A percentile compares a stretch with the other conserved stretches of the same genome.
Conservation (phyloP, 306 rosid species). For the Coriaria nepalensis region DNA sequence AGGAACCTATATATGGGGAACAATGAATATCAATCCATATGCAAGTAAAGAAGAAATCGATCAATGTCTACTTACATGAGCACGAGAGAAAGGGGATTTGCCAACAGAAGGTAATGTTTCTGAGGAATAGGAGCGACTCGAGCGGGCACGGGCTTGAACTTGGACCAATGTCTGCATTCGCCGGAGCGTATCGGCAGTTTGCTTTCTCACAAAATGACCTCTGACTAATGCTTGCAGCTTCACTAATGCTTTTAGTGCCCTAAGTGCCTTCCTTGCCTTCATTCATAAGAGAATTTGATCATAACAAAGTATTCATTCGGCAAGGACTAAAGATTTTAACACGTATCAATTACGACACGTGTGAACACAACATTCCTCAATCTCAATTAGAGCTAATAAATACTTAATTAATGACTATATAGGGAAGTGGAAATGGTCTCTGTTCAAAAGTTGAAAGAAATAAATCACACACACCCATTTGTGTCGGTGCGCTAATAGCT, state of each 20-base stretch:
- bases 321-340: background rate
- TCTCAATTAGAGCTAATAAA: background rate
- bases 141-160: conserved; percentile 69
- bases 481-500: conserved; percentile 15
- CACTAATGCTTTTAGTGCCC: conserved; percentile 86
- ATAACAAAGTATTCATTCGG: background rate
- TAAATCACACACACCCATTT: conserved; percentile 8
- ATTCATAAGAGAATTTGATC: background rate
- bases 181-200: conserved; percentile 76
- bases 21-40: too few species aligned
- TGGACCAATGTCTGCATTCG: conserved; percentile 89
- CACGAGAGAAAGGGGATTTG: conserved; percentile 35
- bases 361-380: conserved; percentile 1
- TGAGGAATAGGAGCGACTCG: conserved; percentile 37
- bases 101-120: conserved; percentile 34
- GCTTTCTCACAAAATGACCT: conserved; percentile 85
- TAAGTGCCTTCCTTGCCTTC: conserved; percentile 88
- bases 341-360: too few species aligned
- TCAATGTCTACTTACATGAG: conserved; percentile 35
- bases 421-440: too few species aligned
- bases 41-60: background rate
- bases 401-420: too few species aligned
- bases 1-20: conserved; percentile 34
- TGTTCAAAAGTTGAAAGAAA: too few species aligned
- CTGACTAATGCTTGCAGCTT: conserved; percentile 89